Conservation (phyloP, 2,329 filamentous ascomycete genomes). For the Samsoniella hepiali region DNA sequence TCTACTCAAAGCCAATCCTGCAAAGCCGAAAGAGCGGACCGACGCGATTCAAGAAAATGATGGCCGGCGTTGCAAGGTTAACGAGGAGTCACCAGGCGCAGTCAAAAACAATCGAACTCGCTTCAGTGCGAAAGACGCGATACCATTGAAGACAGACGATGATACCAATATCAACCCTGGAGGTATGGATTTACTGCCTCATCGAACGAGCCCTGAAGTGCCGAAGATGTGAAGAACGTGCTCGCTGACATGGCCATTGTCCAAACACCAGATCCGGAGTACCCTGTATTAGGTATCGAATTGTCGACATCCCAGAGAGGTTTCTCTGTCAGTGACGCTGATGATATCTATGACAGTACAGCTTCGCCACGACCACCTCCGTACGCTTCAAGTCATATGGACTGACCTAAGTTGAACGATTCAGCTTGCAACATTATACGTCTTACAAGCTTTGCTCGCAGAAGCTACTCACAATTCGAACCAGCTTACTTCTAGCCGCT, state of each 20-base stretch:
- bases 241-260: background rate
- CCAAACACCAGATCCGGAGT: background rate
- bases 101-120: background rate
- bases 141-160: background rate
- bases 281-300: background rate
- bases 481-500: conserved; percentile 30
- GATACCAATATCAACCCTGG: background rate
- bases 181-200: background rate
- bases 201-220: background rate
- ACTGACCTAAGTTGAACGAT: too few species aligned
- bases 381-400: background rate
- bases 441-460: background rate
- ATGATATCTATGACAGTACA: background rate
- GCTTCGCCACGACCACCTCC: background rate
- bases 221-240: background rate
- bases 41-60: background rate
- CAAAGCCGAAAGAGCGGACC: background rate
- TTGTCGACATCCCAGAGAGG: background rate
- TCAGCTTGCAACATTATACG: too few species aligned
- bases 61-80: background rate
- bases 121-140: background rate
- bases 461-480: conserved; percentile 27
- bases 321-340: background rate
- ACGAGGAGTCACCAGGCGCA: background rate
- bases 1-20: background rate